Evolutionary conservation across 2,329 filamentous ascomycete species (phyloP).

Genomic region (Mycosphaerelloides madeirae): DNA sequence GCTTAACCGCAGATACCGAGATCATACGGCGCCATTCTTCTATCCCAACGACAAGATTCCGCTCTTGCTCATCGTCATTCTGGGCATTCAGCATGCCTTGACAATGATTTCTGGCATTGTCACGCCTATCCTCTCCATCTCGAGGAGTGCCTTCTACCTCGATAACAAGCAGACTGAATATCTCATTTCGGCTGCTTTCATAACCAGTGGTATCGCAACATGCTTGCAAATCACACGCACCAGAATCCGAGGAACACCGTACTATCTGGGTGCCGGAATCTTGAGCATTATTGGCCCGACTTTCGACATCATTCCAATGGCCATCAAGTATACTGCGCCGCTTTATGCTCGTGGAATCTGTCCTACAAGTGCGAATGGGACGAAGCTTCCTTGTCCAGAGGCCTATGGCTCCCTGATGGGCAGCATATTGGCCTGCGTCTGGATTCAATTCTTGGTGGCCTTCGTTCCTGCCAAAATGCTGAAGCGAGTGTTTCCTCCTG

Average conservation of each 20-base stretch:
- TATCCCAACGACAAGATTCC: conserved; percentile 20
- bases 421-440: conserved; percentile 15
- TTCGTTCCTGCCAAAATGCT: conserved; percentile 14
- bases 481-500: conserved; percentile 16
- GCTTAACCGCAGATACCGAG: conserved; percentile 14
- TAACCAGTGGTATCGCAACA: conserved; percentile 18
- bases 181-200: conserved; percentile 18
- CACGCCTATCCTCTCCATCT: conserved; percentile 15
- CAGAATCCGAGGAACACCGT: conserved; percentile 13
- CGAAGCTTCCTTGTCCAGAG: conserved; percentile 16
- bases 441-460: conserved; percentile 17
- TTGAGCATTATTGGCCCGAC: conserved; percentile 17
- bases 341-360: conserved; percentile 13
- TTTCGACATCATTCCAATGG: conserved; percentile 20
- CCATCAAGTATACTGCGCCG: conserved; percentile 13
- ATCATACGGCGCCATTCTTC: conserved; percentile 18
- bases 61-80: conserved; percentile 18
- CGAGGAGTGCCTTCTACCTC: conserved; percentile 16
- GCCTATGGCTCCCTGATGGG: conserved; percentile 17
- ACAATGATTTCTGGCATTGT: conserved; percentile 21
- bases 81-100: conserved; percentile 17
- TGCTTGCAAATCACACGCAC: conserved; percentile 16
- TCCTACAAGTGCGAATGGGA: conserved; percentile 7
- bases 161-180: conserved; percentile 14
- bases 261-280: conserved; percentile 14